Conservation (phyloP, 1,284 basidiomycete genomes). For the Baeospora myosura region DNA sequence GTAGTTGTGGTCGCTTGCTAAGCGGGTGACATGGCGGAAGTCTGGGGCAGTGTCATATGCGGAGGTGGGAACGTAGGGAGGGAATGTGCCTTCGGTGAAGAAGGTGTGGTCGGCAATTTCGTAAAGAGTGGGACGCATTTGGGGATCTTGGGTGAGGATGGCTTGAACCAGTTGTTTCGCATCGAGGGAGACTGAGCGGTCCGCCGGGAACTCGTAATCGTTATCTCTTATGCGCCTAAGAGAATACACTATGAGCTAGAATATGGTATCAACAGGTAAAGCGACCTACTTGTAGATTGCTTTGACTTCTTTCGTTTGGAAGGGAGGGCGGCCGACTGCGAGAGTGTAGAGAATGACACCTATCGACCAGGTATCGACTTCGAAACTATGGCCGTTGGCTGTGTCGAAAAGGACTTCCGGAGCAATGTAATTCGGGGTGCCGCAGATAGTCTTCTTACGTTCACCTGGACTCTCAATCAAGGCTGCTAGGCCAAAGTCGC, state of each 20-base stretch:
- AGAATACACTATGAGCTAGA: slow-evolving; percentile 10
- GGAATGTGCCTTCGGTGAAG: slow-evolving; percentile 80
- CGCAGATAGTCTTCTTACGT: slow-evolving; percentile 97
- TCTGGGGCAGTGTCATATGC: slow-evolving; percentile 73
- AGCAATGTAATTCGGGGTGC: slow-evolving; percentile 98
- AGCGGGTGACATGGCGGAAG: slow-evolving; percentile 60
- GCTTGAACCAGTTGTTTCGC: slow-evolving; percentile 76
- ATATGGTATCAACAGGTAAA: neutral
- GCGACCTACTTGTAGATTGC: slow-evolving; percentile 74
- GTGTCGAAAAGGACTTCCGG: slow-evolving; percentile 97
- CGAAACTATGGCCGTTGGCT: slow-evolving; percentile 93
- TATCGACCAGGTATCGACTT: slow-evolving; percentile 97
- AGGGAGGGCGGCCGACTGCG: slow-evolving; percentile 89
- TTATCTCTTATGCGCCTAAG: slow-evolving; percentile 89
- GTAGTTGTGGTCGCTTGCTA: slow-evolving; percentile 67
- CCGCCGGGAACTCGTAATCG: slow-evolving; percentile 86
- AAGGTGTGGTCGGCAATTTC: slow-evolving; percentile 84
- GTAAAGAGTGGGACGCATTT: slow-evolving; percentile 74
- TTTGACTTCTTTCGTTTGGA: slow-evolving; percentile 97
- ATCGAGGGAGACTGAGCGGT: slow-evolving; percentile 65
- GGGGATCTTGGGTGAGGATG: slow-evolving; percentile 82
- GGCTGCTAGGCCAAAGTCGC: slow-evolving; percentile 95
- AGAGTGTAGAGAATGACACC: slow-evolving; percentile 97
- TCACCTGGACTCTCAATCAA: slow-evolving; percentile 95
- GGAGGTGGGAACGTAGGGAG: slow-evolving; percentile 70